phyloP scores from a whole-genome alignment of 2,329 filamentous ascomycete genomes.

The Penicillium glabrum region DNA sequence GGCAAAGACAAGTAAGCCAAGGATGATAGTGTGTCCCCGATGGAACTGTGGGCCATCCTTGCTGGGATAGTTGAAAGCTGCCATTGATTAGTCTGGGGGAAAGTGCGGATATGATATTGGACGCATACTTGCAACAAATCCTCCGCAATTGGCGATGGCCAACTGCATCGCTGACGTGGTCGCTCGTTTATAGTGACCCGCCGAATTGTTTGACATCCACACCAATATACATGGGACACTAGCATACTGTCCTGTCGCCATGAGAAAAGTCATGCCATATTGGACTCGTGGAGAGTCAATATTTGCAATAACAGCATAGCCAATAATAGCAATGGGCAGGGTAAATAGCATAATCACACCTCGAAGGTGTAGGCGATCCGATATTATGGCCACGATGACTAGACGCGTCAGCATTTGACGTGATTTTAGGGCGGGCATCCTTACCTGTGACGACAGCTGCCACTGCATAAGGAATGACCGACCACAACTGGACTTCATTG shows the following conservation, averaged over 20 bases:
- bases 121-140: conserved; percentile 60
- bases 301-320: conserved; percentile 64
- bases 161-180: conserved; percentile 66
- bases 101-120: background rate
- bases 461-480: conserved; percentile 64
- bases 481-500: conserved; percentile 62
- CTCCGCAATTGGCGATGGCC: conserved; percentile 66
- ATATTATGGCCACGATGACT: conserved; percentile 52
- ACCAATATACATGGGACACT: conserved; percentile 63
- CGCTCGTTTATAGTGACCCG: conserved; percentile 69
- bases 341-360: conserved; percentile 64
- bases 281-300: conserved; percentile 52
- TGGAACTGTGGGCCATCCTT: conserved; percentile 58
- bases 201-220: conserved; percentile 68
- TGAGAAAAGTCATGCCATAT: conserved; percentile 67
- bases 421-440: conserved; percentile 12
- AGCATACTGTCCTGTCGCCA: conserved; percentile 65
- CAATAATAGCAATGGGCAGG: conserved; percentile 63
- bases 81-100: background rate
- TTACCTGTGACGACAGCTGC: conserved; percentile 57
- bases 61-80: conserved; percentile 59
- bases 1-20: conserved; percentile 60
- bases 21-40: conserved; percentile 61
- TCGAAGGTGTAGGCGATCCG: conserved; percentile 60
- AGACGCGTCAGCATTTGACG: conserved; percentile 6